Percentiles rank a stretch among this genome's conserved stretches.
Evolutionary conservation across 495 filamentous ascomycete species (phyloP).

Genomic region (Staphylotrichum tortipilum): DNA sequence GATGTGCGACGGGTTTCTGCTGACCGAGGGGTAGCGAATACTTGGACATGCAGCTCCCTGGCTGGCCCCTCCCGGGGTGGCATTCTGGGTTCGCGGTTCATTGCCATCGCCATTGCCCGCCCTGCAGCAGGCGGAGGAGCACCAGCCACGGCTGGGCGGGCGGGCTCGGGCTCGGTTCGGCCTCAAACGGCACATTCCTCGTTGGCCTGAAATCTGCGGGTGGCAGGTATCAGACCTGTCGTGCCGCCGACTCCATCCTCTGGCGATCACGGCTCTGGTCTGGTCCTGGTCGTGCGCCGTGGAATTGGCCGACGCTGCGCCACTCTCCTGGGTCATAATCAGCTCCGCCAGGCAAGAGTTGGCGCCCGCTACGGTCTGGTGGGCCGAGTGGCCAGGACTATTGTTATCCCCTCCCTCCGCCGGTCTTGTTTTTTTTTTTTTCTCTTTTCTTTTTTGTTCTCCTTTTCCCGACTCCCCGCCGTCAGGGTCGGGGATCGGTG

Average conservation of each 20-base stretch:
- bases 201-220: neutral
- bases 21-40: neutral
- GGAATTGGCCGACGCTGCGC: neutral
- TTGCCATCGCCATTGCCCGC: neutral
- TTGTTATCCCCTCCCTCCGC: neutral
- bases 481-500: too few species aligned
- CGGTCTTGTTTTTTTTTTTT: too few species aligned
- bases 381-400: neutral
- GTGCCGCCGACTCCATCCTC: neutral
- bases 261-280: neutral
- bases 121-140: neutral
- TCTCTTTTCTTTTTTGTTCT: too few species aligned
- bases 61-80: too few species aligned
- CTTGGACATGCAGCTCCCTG: too few species aligned
- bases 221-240: neutral
- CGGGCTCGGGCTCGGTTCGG: conserved; percentile 1
- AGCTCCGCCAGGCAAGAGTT: neutral
- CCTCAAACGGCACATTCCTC: conserved; percentile 1
- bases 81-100: too few species aligned
- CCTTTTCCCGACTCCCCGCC: too few species aligned
- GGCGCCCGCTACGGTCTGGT: neutral
- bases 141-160: neutral
- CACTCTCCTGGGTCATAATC: neutral
- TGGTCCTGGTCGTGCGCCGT: neutral
- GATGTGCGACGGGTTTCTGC: neutral